phyloP scores from a whole-genome alignment of 345 rosid genomes.

The Raphanus raphanistrum region DNA sequence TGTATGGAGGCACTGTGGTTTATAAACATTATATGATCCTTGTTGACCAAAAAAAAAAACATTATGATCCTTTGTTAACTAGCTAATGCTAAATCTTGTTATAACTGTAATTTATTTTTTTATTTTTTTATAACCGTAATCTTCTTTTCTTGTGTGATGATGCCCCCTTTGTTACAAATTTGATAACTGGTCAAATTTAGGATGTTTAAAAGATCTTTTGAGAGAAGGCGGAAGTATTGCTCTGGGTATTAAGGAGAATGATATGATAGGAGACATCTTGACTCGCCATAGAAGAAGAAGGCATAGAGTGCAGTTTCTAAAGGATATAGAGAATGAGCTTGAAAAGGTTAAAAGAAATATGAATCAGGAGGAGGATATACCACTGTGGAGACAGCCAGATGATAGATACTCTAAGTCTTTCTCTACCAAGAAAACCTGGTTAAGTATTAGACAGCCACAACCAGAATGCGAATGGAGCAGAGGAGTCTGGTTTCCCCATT shows the following conservation, averaged over 20 bases:
- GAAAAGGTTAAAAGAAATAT: too few relatives aligned
- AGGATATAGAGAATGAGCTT: too few relatives aligned
- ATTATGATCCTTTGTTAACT: slow-evolving; percentile 5
- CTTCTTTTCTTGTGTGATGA: not conserved
- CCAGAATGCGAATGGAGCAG: not conserved
- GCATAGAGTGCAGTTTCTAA: too few relatives aligned
- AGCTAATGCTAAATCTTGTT: not conserved
- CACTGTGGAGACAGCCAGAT: too few relatives aligned
- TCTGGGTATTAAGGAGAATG: too few relatives aligned
- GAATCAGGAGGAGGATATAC: too few relatives aligned
- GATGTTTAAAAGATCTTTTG: too few relatives aligned
- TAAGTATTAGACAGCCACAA: not conserved
- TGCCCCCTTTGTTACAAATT: not conserved
- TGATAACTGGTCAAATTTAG: too few relatives aligned
- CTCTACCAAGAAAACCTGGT: not conserved
- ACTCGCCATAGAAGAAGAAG: too few relatives aligned
- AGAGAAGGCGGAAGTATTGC: too few relatives aligned
- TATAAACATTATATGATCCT: slow-evolving; percentile 4
- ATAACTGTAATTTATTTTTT: not conserved
- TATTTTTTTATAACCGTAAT: not conserved
- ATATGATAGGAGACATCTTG: too few relatives aligned
- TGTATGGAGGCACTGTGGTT: not conserved
- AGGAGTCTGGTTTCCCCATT: not conserved
- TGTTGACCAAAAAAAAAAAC: too few relatives aligned
- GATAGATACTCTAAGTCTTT: not conserved